Evolutionary conservation across 2,329 filamentous ascomycete genomes (phyloP), one percentile per base, ranked within the genome.

Genomic region (Verruconis gallopava): DNA sequence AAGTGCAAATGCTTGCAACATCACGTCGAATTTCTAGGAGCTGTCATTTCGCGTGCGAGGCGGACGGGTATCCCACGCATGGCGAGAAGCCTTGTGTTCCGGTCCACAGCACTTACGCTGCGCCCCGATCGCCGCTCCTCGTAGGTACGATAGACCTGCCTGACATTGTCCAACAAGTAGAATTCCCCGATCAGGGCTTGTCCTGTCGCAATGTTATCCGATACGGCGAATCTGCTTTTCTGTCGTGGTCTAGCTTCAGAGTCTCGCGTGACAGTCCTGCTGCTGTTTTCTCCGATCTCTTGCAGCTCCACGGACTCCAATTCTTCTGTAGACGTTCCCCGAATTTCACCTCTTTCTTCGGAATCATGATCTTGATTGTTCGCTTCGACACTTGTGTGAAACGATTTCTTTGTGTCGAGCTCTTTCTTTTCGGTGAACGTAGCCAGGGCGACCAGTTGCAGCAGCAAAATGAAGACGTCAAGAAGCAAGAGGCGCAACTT

Each of bases 371-470:
- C 72, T 51, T 77, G 25, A 30, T 30, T 30, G 25, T 30, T 30
- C 25, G 25, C 6, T n/a, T 30, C 25, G 25, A 9, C n/a, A 4
- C 42, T 35, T n/a, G 48, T 20, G 2, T 44, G 21, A 51, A 49
- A 48, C 54, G 55, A 49, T 62, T 60, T 44, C 64, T 68, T 25
- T 67, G 62, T 39, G 66, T 36, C 18, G 18, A 42, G 19, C 19
- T 20, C 40, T 30, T 34, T 42, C 17, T 33, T 64, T 55, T 75
- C 69, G 25, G 72, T 55, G 33, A 69, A 61, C 32, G 71, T 65
- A 6, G 68, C 68, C 40, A 79, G 58, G 61, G 76, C 72, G 32
- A 75, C 51, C 4, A 77, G 48, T 58, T 79, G 73, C 47, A 79
- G 54, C 4, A 64, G 46, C 46, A 77, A 49, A 9, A 77, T 60